Conservation (phyloP, 2,329 filamentous ascomycete genomes). For the Graphilbum fragrans region DNA sequence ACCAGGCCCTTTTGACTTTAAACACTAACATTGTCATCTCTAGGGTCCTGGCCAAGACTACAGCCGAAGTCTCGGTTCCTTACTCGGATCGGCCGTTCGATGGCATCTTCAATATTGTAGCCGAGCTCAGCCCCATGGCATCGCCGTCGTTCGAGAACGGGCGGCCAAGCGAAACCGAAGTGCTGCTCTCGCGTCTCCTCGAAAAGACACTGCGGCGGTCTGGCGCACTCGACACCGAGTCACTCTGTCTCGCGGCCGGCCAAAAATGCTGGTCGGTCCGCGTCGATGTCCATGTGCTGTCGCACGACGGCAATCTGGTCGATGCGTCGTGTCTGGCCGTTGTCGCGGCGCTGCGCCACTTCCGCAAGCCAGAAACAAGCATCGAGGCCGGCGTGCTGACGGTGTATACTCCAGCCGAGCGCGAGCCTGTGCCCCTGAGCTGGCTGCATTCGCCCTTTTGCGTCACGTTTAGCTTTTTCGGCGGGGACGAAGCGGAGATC, state of each 20-base stretch:
- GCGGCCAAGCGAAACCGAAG: conserved; percentile 71
- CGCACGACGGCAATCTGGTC: conserved; percentile 81
- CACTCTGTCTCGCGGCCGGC: conserved; percentile 82
- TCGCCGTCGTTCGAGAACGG: conserved; percentile 82
- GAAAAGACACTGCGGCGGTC: conserved; percentile 92
- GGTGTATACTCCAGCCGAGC: conserved; percentile 71
- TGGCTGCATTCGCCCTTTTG: conserved; percentile 90
- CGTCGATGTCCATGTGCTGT: conserved; percentile 82
- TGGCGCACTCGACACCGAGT: conserved; percentile 87
- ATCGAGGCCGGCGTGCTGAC: conserved; percentile 77
- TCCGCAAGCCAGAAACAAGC: conserved; percentile 77
- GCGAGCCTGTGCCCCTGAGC: conserved; percentile 80
- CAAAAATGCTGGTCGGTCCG: conserved; percentile 85
- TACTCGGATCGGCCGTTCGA: conserved; percentile 86
- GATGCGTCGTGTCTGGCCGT: conserved; percentile 80
- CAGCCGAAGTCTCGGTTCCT: conserved; percentile 77
- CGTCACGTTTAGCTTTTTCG: conserved; percentile 78
- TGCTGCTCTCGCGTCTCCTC: conserved; percentile 74
- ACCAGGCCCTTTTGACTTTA: too few relatives aligned
- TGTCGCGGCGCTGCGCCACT: conserved; percentile 81
- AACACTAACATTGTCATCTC: too few relatives aligned
- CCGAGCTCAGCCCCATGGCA: conserved; percentile 86
- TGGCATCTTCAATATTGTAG: conserved; percentile 83
- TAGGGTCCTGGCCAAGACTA: conserved; percentile 74
- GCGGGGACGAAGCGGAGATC: conserved; percentile 52